These are phyloP conservation scores for Simplicillium aogashimaense DNA, from an alignment of 2,329 filamentous ascomycete genomes.

Conservation along the genomic window DNA sequence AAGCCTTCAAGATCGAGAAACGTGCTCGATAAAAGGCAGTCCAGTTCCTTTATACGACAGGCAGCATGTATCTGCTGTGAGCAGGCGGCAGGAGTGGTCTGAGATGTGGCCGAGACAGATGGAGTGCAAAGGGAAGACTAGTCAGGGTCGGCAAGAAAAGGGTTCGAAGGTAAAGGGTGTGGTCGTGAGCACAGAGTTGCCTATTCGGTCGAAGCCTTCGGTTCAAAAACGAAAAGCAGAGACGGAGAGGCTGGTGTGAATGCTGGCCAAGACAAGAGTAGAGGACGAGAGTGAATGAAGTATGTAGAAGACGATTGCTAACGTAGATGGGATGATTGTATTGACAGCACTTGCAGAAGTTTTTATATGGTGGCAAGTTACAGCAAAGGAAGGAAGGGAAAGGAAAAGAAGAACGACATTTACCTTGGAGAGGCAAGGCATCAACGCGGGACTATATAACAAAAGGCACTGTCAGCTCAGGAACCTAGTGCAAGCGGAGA, in stretches of 20 bases:
- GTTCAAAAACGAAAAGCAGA: background rate
- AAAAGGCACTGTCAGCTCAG: too few relatives aligned
- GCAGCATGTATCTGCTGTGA: background rate
- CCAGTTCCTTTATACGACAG: background rate
- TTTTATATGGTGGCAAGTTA: background rate
- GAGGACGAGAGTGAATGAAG: too few relatives aligned
- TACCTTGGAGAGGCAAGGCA: slow-evolving; percentile 4
- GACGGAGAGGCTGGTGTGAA: slow-evolving; percentile 2
- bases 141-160: background rate
- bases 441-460: slow-evolving; percentile 2
- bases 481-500: too few relatives aligned
- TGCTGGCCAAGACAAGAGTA: background rate
- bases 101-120: slow-evolving; percentile 2
- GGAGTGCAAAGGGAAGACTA: background rate
- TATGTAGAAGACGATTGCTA: too few relatives aligned
- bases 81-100: background rate
- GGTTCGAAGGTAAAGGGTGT: background rate
- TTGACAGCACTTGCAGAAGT: background rate
- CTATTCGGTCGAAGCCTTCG: too few relatives aligned
- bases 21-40: too few relatives aligned
- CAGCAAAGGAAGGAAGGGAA: background rate
- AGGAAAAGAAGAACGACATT: slow-evolving; percentile 1
- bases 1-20: too few relatives aligned
- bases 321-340: too few relatives aligned
- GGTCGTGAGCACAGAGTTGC: too few relatives aligned